Evolutionary conservation across 2,329 filamentous ascomycete species (phyloP).

Genomic region (Arthrocladium fulminans): DNA sequence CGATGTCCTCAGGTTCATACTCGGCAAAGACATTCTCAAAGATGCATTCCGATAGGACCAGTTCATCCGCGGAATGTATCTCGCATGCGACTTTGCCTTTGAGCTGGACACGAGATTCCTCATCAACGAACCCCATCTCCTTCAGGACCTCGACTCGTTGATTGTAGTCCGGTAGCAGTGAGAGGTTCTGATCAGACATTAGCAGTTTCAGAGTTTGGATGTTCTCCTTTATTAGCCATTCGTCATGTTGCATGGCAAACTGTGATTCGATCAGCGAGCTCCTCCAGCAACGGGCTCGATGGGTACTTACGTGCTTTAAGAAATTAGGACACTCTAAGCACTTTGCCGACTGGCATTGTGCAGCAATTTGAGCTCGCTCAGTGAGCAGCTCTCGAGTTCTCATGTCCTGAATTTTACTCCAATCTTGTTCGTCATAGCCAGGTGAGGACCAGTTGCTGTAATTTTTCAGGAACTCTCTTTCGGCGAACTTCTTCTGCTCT

Average conservation of each 20-base stretch:
- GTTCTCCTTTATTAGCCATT: slow-evolving; percentile 92
- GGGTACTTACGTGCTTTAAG: slow-evolving; percentile 69
- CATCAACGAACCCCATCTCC: slow-evolving; percentile 86
- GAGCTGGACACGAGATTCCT: slow-evolving; percentile 75
- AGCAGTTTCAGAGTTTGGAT: slow-evolving; percentile 78
- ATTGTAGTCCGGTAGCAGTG: slow-evolving; percentile 91
- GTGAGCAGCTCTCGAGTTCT: slow-evolving; percentile 70
- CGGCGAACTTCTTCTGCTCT: slow-evolving; percentile 51
- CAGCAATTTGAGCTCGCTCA: slow-evolving; percentile 56
- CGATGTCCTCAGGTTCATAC: slow-evolving; percentile 57
- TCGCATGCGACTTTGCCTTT: slow-evolving; percentile 99
- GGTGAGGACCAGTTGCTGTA: slow-evolving; percentile 65
- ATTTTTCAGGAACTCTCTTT: slow-evolving; percentile 59
- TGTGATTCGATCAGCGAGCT: slow-evolving; percentile 32
- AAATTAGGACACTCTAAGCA: slow-evolving; percentile 68
- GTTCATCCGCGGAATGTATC: slow-evolving; percentile 92
- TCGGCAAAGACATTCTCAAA: slow-evolving; percentile 93
- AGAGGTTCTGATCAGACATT: slow-evolving; percentile 92
- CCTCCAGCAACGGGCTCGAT: background rate
- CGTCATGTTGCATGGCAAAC: slow-evolving; percentile 93
- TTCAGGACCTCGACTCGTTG: slow-evolving; percentile 87
- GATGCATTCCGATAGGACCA: slow-evolving; percentile 91
- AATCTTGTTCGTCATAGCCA: slow-evolving; percentile 76
- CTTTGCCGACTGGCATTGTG: slow-evolving; percentile 53
- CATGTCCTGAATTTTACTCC: slow-evolving; percentile 70